Base-by-base conservation (phyloP, 306 rosid genomes). In the Malus sylvestris region DNA sequence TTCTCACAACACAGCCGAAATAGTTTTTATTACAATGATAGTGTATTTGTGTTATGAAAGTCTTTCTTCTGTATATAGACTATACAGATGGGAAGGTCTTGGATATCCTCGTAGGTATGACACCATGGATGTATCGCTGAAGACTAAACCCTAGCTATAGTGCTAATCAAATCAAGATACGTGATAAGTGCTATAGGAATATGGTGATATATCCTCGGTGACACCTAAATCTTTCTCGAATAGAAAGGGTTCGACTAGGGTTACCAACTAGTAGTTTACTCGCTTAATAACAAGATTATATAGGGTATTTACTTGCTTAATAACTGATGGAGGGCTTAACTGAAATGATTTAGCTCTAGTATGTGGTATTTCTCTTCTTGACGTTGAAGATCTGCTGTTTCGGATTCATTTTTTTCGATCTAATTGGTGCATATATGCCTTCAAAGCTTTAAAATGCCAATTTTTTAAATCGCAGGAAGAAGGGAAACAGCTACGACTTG, bases 401-500 rank as follows among this genome's bases (percentile, higher is more conserved):
- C 45, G 2, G 20, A 16, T 51, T 51, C 55, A 1, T 1, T 15
- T 65, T 65, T 40, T 32, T 19, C 12, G 4, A 60, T 74, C 12
- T 29, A 16, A 5, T 7, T 30, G 42, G 44, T 18, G 68, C 7
- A 18, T 64, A 29, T 3, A 64, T 64, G 3, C 0, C 16, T 10
- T 65, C 23, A 4, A 32, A 32, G 68, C 3, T 16, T 32, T 16
- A 64, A 23, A 18, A 22, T n/a, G 61, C 33, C 35, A 9, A 12
- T 22, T 40, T 2, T 60, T 4, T 61, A 27, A 74, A 49, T 79
- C 51, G 80, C 97, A 93, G 97, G 83, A 93, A 85, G 89, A 85
- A 93, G 86, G 93, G 93, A 79, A 87, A 52, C 89, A 86, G 75
- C 89, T 83, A 85, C 20, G 88, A 83, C 67, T 32, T 86, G 70